Evolutionary conservation across 1,139 yeast genomes (phyloP).

Genomic region (Petasospora rhodanensis): DNA sequence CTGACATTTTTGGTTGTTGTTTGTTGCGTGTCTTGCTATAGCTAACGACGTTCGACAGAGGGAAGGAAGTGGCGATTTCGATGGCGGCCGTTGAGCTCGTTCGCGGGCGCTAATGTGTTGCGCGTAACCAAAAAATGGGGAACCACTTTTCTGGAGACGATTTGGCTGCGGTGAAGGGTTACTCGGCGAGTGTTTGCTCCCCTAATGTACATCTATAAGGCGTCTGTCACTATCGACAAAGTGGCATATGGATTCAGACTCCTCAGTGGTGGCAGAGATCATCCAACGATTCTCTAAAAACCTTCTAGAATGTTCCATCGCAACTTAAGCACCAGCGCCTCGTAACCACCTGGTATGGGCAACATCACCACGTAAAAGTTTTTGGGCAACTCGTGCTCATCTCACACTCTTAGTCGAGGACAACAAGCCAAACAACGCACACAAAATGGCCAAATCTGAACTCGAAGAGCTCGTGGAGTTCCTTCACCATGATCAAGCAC

Average conservation of each 20-base stretch:
- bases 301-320: not conserved
- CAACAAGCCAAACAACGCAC: not conserved
- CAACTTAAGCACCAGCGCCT: too few species aligned
- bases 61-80: not conserved
- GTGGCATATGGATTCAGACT: too few species aligned
- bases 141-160: too few species aligned
- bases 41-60: not conserved
- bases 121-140: too few species aligned
- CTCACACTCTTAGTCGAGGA: too few species aligned
- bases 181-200: too few species aligned
- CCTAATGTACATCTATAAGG: too few species aligned
- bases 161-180: too few species aligned
- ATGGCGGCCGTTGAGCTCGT: not conserved
- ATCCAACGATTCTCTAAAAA: not conserved
- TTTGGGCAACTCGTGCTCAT: too few species aligned
- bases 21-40: not conserved
- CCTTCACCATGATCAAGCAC: slow-evolving; percentile 78
- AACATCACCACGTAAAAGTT: not conserved
- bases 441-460: slow-evolving; percentile 14
- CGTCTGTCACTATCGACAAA: too few species aligned
- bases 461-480: slow-evolving; percentile 55
- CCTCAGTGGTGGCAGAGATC: too few species aligned
- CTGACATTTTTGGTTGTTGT: slow-evolving; percentile 36
- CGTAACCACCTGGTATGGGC: not conserved
- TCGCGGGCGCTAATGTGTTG: too few species aligned